Evolutionary conservation across 1,284 basidiomycete species (phyloP).

Genomic region (Irpex sp.): DNA sequence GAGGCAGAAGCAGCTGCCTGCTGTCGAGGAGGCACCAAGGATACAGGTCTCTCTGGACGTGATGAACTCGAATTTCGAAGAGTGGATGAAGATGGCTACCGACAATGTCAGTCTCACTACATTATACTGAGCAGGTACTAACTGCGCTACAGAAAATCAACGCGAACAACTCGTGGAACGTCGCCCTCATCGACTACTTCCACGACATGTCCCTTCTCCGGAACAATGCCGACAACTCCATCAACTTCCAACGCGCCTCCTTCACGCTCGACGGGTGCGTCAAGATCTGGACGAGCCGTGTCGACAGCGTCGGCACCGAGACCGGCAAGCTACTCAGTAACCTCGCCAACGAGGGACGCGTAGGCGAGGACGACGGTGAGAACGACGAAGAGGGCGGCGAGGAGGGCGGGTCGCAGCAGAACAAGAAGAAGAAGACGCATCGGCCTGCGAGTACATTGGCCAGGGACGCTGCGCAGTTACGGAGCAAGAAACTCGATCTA

Average conservation of each 20-base stretch:
- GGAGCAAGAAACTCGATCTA: slow-evolving; percentile 90
- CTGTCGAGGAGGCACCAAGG: slow-evolving; percentile 53
- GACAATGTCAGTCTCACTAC: slow-evolving; percentile 75
- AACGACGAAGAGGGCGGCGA: slow-evolving; percentile 58
- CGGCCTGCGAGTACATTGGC: slow-evolving; percentile 81
- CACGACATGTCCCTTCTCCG: slow-evolving; percentile 97
- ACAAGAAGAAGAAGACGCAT: slow-evolving; percentile 62
- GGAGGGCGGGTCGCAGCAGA: slow-evolving; percentile 40
- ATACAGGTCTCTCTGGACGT: slow-evolving; percentile 71
- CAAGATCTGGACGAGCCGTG: slow-evolving; percentile 98
- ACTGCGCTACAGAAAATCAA: slow-evolving; percentile 87
- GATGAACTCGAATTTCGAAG: slow-evolving; percentile 90
- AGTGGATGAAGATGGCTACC: slow-evolving; percentile 99
- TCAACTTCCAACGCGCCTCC: slow-evolving; percentile 98
- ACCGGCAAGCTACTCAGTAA: slow-evolving; percentile 95
- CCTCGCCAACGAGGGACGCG: slow-evolving; percentile 68
- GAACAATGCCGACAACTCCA: slow-evolving; percentile 88
- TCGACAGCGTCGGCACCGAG: slow-evolving; percentile 96
- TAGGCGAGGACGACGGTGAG: slow-evolving; percentile 51
- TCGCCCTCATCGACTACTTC: slow-evolving; percentile 98
- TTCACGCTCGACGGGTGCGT: slow-evolving; percentile 98
- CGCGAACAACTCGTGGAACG: slow-evolving; percentile 95
- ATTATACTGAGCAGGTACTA: not conserved
- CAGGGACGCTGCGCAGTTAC: slow-evolving; percentile 78
- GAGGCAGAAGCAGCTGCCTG: slow-evolving; percentile 61